Base-by-base conservation (phyloP, 805 yeast species). In the Osmozyma mogii region DNA sequence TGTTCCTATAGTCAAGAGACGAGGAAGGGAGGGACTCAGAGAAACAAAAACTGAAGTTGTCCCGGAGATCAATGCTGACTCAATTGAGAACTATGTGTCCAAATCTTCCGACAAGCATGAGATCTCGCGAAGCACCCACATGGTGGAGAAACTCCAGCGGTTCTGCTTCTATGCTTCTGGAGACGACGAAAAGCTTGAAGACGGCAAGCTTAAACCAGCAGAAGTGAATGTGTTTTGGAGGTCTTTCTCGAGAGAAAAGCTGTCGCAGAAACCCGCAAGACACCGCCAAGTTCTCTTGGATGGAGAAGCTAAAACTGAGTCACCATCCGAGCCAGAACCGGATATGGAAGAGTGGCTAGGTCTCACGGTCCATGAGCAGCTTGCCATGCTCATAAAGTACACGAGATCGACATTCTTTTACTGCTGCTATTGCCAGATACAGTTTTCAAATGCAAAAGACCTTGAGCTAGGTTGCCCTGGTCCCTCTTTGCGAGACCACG, bases 151-250 rank as follows among this genome's bases (percentile, higher is more conserved):
- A 17, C 43, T 70, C 41, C 70, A 65, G 41, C 58, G 58, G 30
- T 38, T 51, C 9, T 65, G 72, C 32, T 65, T 61, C 35, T 61
- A 61, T 27, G 43, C 60, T 32, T 57, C 61, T 16, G 70, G 65
- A 0, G 70, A 64, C 20, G 51, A 41, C 4, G 53, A 49, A 21
- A 32, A 35, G 11, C 36, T 47, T 29, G 34, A 36, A 12, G 36
- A 42, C 3, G 52, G 58, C 20, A 47, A 52, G 10, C 24, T 50
- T 18, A 58, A 56, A 34, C 35, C 56, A 10, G 35, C 30, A 5
- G 25, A 34, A 9, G 41, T 53, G 0, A 63, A 66, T 27, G 56
- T 52, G 1, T 44, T 70, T 20, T 70, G 75, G 75, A 52, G 68
- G 39, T 47, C 54, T 1, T 44, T 37, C 25, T 49, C 46, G 1